Base-by-base conservation (phyloP, 2,329 filamentous ascomycete genomes). In the Aspergillus sp. region DNA sequence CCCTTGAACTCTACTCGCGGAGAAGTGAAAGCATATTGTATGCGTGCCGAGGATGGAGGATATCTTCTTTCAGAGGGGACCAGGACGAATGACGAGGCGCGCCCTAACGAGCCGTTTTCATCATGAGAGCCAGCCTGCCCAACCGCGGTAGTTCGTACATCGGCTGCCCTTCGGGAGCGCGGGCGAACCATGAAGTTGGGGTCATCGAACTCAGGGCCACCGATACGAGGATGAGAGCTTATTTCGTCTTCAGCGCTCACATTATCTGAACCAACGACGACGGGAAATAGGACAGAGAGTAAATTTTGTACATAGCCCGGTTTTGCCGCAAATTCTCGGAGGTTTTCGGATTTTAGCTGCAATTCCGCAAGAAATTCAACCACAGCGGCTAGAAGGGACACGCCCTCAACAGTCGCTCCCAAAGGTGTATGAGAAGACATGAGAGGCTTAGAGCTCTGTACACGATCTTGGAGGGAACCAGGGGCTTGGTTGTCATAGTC, bases 11-110 rank as follows among this genome's bases (percentile, higher is more conserved):
- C 51, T 71, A 79, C 58, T 80, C 83, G 64, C 81, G 85, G 67
- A 79, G 87, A 84, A 1, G 84, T 85, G 65, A 90, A 82, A 16
- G 86, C 80, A 14, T 86, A 84, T 32, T 84, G 87, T 55, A 94
- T 78, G 14, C 85, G 85, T 14, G 88, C 84, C 39, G 85, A 80
- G 12, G 85, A 87, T 2, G 86, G 84, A 1, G 79, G 16, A 77
- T 54, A 85, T 77, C 10, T 84, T 82, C 0, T 83, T 57, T 90
- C 86, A 2, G 90, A 85, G 6, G 90, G 92, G 22, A 99, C 82
- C 1, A 99, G 84, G 31, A 98, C 88, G 72, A 98, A 99, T 0
- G 94, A 97, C 0, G 94, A 97, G 1, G 91, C 89, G 67, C 93
- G 87, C 36, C 89, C 87, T 26, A 96, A 81, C 20, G 87, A 85